Percentiles rank a stretch among this genome's conserved stretches.
Evolutionary conservation across 371 early-diverging fungal species (phyloP).

Genomic region (Cokeromyces recurvatus): DNA sequence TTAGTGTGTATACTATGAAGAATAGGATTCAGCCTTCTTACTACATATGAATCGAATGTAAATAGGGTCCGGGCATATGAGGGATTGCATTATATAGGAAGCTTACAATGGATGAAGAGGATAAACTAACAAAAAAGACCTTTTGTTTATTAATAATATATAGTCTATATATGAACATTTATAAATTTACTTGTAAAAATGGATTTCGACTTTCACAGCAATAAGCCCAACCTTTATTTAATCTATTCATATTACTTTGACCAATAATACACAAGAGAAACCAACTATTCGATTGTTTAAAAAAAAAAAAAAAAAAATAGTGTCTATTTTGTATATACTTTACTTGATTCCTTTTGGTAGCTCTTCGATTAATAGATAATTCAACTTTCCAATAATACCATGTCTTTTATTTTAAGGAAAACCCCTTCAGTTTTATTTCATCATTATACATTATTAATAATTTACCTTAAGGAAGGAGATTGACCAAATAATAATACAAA

Average conservation of each 20-base stretch:
- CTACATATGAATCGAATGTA: conserved; percentile 32
- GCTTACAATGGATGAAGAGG: conserved; percentile 19
- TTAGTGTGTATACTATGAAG: no score
- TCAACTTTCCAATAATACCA: conserved; percentile 29
- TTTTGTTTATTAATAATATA: neutral
- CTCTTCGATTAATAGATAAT: conserved; percentile 18
- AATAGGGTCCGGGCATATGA: conserved; percentile 38
- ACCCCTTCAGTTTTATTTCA: no score
- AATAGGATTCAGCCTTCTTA: neutral
- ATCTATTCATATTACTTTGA: conserved; percentile 13
- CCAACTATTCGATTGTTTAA: conserved; percentile 5
- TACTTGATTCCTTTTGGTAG: conserved; percentile 26
- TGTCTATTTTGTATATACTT: neutral
- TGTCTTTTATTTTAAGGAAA: no score
- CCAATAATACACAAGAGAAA: conserved; percentile 18
- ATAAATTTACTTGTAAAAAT: conserved; percentile 42
- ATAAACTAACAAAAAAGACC: conserved; percentile 34
- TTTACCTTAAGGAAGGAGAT: conserved; percentile 34
- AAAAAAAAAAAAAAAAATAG: neutral
- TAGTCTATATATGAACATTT: no score
- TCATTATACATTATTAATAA: no score
- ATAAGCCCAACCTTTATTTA: conserved; percentile 28
- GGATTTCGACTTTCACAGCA: conserved; percentile 45
- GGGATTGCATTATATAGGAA: conserved; percentile 33
- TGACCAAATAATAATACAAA: conserved; percentile 40